A percentile compares a stretch with the other conserved stretches of the same genome.
Conservation (phyloP, 2,329 filamentous ascomycete species). For the Colletotrichum phormii region DNA sequence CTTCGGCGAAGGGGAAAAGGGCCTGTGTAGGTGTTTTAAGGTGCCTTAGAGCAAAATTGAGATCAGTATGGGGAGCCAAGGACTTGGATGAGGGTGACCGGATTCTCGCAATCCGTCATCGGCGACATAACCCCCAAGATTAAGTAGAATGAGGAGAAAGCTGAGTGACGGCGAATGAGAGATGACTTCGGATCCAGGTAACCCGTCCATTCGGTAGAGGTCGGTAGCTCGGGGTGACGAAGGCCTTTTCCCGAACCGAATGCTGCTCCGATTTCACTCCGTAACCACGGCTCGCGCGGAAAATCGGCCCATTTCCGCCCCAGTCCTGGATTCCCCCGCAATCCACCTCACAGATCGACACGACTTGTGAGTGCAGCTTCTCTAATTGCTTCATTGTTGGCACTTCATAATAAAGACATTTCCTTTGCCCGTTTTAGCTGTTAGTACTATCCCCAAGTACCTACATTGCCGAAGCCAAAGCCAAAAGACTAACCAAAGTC, state of each 20-base stretch:
- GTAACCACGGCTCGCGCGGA: not conserved
- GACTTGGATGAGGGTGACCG: not conserved
- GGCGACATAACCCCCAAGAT: not conserved
- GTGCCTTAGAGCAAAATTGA: not conserved
- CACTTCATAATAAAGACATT: not conserved
- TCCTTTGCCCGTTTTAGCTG: too few relatives aligned
- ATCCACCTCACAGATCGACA: not conserved
- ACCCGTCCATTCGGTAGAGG: not conserved
- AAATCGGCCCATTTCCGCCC: not conserved
- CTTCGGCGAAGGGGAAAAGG: not conserved
- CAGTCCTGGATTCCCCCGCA: not conserved
- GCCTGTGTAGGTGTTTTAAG: not conserved
- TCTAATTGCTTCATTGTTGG: not conserved
- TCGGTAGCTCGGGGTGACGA: not conserved
- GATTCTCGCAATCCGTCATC: not conserved
- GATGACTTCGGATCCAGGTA: slow-evolving; percentile 6
- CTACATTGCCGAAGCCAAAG: too few relatives aligned
- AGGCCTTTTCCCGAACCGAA: not conserved
- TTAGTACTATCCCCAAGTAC: too few relatives aligned
- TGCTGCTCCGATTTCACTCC: not conserved
- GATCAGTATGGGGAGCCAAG: not conserved
- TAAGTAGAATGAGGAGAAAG: not conserved
- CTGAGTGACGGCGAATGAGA: not conserved
- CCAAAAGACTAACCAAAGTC: not conserved
- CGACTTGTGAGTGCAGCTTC: not conserved